Base-by-base conservation (phyloP, 2,329 filamentous ascomycete genomes). In the Verticillium tricorpus region DNA sequence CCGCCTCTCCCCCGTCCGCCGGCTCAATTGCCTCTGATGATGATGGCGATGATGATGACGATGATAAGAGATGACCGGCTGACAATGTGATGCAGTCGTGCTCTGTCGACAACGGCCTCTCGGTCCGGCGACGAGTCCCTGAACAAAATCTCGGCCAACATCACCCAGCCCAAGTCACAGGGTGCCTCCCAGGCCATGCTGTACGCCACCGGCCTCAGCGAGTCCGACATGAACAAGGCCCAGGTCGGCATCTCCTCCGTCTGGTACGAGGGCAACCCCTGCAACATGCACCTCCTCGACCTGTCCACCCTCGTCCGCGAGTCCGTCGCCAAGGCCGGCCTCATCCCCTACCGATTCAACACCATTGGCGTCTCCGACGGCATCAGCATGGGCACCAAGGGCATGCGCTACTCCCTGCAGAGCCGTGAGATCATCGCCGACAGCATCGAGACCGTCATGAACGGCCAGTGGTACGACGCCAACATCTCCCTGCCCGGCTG, bases 161-260 rank as follows among this genome's bases (percentile, higher is more conserved):
- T 99, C 80, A 99, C 95, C 31, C 93, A 98, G 79, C 94, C 93
- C 74, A 98, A 97, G 81, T 95, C 94, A 37, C 95, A 99, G 81
- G 95, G 95, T 69, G 95, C 96, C 61, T 98, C 95, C 52, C 95
- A 99, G 81, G 95, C 96, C 67, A 99, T 99, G 96, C 84, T 99
- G 62, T 99, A 97, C 82, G 95, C 92, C 68, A 97, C 94, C 1
- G 96, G 96, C 60, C 82, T 99, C 70, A 86, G 80, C 52, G 91
- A 96, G 72, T 84, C 85, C 61, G 93, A 97, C 77, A 91, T 98
- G 89, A 89, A 90, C 81, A 99, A 98, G 82, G 90, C 95, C 31
- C 96, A 99, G 81, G 89, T 99, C 69, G 95, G 95, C 68, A 98
- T 99, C 74, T 96, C 94, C 52, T 97, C 93, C 6, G 93, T 98